Evolutionary conservation across 2,329 filamentous ascomycete genomes (phyloP), one percentile per base, ranked within the genome.

Genomic region (Chaetomiaceae sp.): DNA sequence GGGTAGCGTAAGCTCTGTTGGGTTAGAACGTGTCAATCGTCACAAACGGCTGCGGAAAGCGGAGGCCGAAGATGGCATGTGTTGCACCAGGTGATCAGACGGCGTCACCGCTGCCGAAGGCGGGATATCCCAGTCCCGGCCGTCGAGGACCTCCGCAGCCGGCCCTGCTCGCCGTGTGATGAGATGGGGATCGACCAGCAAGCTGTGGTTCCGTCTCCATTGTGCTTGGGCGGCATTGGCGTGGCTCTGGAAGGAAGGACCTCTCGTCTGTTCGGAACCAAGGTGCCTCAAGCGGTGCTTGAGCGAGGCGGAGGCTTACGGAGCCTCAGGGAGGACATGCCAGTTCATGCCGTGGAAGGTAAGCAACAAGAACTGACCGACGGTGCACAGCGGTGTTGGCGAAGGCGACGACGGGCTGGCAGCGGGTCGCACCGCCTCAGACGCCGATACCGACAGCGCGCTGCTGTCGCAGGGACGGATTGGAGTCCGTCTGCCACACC

Each of bases 31-130:
- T 14, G 37, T 17, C 11, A 42, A n/a, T 29, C 22, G 7, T 33
- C 39, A 51, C 8, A 4, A 9, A 45, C 17, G 40, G 40, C 40
- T 38, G 44, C 44, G 44, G 37, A 53, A 38, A 39, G 40, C 39
- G 45, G 33, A 6, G 11, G 40, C 39, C 53, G 40, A 33, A 39
- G 22, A 37, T 31, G 29, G 45, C 29, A 34, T 33, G 31, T 50
- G 54, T 47, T 49, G 29, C 49, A 50, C 45, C 25, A 50, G 39
- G 14, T 39, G 54, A 50, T 53, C 42, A 52, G 49, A 56, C 49
- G 33, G 38, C 38, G 19, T 46, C 39, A 34, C 49, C 8, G 49
- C 39, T 47, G 25, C 49, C 48, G 39, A 49, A 52, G 51, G 39
- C 33, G 22, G 51, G 39, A 38, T 39, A 48, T 14, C 45, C 45